A percentile compares a stretch with the other conserved stretches of the same genome.
phyloP scores from a whole-genome alignment of 495 filamentous ascomycete genomes.

The Penicillium fimorum region DNA sequence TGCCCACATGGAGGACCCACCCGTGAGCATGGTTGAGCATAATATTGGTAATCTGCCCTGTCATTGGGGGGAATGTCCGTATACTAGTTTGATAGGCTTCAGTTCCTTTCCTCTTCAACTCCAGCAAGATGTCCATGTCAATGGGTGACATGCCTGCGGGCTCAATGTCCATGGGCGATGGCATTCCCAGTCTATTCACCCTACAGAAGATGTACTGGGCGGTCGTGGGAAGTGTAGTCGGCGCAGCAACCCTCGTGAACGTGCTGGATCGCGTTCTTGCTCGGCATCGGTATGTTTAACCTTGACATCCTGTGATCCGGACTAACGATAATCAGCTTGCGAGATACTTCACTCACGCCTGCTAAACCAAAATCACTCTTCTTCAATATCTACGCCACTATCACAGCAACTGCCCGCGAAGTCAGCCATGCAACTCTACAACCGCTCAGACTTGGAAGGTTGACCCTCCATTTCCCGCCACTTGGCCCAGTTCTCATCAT shows the following conservation, averaged over 20 bases:
- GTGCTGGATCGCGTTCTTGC: constrained; percentile 44
- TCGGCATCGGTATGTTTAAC: constrained; percentile 45
- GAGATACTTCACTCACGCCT: constrained; percentile 44
- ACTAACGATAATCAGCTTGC: constrained; percentile 19
- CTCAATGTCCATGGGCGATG: constrained; percentile 48
- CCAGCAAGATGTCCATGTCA: constrained; percentile 25
- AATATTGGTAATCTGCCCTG: constrained; percentile 17
- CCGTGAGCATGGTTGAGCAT: constrained; percentile 13
- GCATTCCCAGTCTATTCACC: constrained; percentile 43
- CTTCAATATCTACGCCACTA: constrained; percentile 59
- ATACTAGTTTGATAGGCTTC: neutral
- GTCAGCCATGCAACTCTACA: constrained; percentile 59
- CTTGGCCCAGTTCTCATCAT: constrained; percentile 39
- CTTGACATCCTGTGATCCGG: neutral
- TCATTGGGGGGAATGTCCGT: neutral
- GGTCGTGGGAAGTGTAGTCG: constrained; percentile 56
- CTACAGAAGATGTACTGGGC: constrained; percentile 61
- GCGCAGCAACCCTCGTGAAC: constrained; percentile 50
- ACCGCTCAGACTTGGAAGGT: constrained; percentile 49
- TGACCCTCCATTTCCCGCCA: constrained; percentile 46
- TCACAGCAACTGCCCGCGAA: constrained; percentile 67
- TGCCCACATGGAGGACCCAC: constrained; percentile 4
- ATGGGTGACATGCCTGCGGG: constrained; percentile 39
- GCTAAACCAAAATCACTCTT: constrained; percentile 62
- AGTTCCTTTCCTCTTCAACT: neutral